Evolutionary conservation across 2,329 filamentous ascomycete species (phyloP).

Genomic region (Verticillium isaacii): DNA sequence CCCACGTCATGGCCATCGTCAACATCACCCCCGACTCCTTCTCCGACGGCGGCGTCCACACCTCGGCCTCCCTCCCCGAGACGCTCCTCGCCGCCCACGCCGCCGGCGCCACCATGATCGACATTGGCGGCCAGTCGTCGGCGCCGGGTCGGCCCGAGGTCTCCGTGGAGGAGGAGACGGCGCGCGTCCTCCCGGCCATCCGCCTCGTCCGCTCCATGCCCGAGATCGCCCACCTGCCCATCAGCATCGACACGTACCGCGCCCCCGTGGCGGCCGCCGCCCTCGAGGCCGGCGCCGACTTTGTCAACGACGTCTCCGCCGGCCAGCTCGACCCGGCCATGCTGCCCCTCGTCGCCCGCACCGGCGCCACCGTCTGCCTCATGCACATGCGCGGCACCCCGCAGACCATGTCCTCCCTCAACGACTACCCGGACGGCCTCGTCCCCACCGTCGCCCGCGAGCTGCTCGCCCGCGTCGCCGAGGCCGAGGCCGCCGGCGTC

Average conservation of each 20-base stretch:
- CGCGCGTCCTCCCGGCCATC: conserved; percentile 77
- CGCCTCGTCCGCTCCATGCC: conserved; percentile 64
- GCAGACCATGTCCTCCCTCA: conserved; percentile 69
- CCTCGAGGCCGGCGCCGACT: conserved; percentile 74
- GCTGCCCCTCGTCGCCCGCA: conserved; percentile 71
- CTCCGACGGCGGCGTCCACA: conserved; percentile 76
- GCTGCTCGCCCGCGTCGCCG: conserved; percentile 63
- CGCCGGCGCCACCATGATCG: conserved; percentile 76
- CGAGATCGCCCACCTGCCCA: conserved; percentile 57
- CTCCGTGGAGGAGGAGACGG: conserved; percentile 66
- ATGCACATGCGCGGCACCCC: conserved; percentile 95
- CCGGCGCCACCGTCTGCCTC: conserved; percentile 74
- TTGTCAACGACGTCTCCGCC: conserved; percentile 92
- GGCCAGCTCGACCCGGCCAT: conserved; percentile 75
- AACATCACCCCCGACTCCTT: conserved; percentile 97
- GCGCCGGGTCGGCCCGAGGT: conserved; percentile 70
- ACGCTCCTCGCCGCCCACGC: conserved; percentile 60
- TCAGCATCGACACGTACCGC: conserved; percentile 92
- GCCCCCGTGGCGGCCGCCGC: conserved; percentile 75
- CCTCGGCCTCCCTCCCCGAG: conserved; percentile 45
- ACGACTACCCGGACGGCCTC: conserved; percentile 64
- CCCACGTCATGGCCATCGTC: conserved; percentile 86
- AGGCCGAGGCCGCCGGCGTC: conserved; percentile 75
- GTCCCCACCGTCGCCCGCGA: conserved; percentile 62
- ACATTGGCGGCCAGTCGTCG: conserved; percentile 91